phyloP scores from a whole-genome alignment of 179 eudicot species.

The Silene noctiflora region DNA sequence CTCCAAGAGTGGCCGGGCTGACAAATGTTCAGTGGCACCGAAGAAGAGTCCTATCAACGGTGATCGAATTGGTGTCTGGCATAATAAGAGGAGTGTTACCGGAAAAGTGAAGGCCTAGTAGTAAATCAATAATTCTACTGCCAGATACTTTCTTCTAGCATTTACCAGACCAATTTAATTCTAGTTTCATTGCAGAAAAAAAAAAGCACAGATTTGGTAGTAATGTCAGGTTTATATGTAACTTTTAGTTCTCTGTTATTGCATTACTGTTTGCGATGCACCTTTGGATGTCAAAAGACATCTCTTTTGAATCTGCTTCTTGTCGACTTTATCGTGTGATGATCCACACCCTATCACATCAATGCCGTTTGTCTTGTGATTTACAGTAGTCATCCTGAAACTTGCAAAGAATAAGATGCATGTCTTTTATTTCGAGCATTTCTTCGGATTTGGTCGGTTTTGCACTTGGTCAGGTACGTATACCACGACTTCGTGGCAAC shows the following conservation, averaged over 20 bases:
- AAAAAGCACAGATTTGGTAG: constrained; percentile 23
- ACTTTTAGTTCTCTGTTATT: constrained; percentile 1
- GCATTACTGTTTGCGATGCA: constrained; percentile 17
- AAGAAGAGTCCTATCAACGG: constrained; percentile 66
- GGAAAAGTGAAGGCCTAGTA: constrained; percentile 70
- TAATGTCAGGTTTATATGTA: constrained; percentile 20
- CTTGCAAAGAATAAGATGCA: no score
- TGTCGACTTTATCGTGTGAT: background rate
- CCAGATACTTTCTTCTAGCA: background rate
- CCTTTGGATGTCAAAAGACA: background rate
- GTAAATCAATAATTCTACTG: background rate
- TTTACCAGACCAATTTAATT: constrained; percentile 6
- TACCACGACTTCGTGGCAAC: no score
- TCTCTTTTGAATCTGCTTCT: background rate
- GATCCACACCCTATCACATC: background rate
- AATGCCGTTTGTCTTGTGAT: no score
- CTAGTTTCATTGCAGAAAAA: constrained; percentile 16
- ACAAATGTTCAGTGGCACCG: constrained; percentile 73
- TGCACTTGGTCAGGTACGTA: no score
- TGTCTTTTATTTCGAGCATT: no score
- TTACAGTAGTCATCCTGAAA: no score
- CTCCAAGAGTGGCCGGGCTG: constrained; percentile 45
- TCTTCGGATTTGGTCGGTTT: no score
- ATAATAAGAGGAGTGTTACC: constrained; percentile 57
- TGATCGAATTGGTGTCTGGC: constrained; percentile 59